Conservation (phyloP, 352 stramenopile genomes). For the Phytopythium helicoides region DNA sequence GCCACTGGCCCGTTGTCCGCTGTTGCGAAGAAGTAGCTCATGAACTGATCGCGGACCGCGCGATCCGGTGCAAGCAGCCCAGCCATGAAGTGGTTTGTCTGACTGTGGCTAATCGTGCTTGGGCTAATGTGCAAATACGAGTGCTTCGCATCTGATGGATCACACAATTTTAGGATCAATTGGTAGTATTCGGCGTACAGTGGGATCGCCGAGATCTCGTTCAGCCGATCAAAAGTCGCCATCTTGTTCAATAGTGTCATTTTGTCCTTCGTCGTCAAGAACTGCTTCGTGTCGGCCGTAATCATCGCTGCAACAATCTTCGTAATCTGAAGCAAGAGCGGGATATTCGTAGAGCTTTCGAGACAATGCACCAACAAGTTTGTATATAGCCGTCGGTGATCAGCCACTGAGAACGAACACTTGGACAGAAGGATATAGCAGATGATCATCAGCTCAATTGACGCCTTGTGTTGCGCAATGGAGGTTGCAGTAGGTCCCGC, state of each 20-base stretch:
- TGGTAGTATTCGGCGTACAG: constrained; percentile 81
- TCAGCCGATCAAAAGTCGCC: constrained; percentile 79
- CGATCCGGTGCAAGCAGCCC: constrained; percentile 76
- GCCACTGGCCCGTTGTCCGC: constrained; percentile 38
- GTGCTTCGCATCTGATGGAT: constrained; percentile 60
- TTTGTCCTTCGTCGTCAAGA: constrained; percentile 87
- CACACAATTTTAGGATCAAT: constrained; percentile 74
- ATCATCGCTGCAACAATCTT: constrained; percentile 75
- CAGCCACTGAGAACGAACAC: constrained; percentile 66
- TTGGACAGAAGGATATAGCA: constrained; percentile 80
- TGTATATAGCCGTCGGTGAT: constrained; percentile 78
- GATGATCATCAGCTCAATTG: constrained; percentile 78
- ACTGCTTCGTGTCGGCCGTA: constrained; percentile 44
- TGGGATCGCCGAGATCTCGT: constrained; percentile 81
- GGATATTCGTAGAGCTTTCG: constrained; percentile 82
- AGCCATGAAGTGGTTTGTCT: constrained; percentile 78
- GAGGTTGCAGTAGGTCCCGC: constrained; percentile 15
- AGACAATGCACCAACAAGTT: constrained; percentile 85
- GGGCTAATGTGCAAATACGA: constrained; percentile 71
- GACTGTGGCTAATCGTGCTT: constrained; percentile 53
- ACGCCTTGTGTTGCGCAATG: constrained; percentile 44
- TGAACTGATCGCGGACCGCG: constrained; percentile 60
- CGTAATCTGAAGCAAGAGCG: constrained; percentile 78
- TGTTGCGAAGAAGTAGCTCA: constrained; percentile 61
- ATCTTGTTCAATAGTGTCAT: constrained; percentile 87